Evolutionary conservation across 2,329 filamentous ascomycete species (phyloP), one percentile per base, ranked within the genome.

Genomic region (Tolypocladium inflatum): DNA sequence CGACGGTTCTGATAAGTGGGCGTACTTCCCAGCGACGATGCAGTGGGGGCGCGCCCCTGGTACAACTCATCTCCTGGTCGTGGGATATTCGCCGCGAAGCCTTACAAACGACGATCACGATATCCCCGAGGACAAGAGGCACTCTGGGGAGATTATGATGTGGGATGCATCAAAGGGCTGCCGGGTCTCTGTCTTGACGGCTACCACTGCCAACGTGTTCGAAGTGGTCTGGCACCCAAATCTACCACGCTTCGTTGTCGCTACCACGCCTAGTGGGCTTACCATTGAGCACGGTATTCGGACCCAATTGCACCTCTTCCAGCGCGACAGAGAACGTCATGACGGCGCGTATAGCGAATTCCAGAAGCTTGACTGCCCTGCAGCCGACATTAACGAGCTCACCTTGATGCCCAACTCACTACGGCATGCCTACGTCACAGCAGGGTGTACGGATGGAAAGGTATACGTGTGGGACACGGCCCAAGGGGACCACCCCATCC

Each of bases 391-490:
- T 64, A 87, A 87, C 63, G 83, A 86, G 67, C 69, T 87, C 1
- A 79, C 80, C 0, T 76, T 86, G 41, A 77, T 78, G 74, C 80
- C 83, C 1, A 86, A 83, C 61, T 81, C 80, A 56, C 56, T 64
- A 1, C 53, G 65, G 0, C 77, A 77, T 60, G 75, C 76, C 26
- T 87, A 84, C 60, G 69, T 86, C 19, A 83, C 84, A 1, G 84
- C 83, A 0, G 80, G 79, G 4, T 86, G 82, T 61, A 87, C 84
- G 0, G 79, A 87, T 61, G 82, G 83, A 19, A 80, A 77, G 10
- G 80, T 81, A 0, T 87, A 87, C 59, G 76, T 87, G 1, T 87
- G 83, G 82, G 84, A 87, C 60, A 83, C 83, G 1, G 76, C 78
- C 0, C 74, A 72, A 13, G 78, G 76, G n/a, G 81, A 85, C 61